Base-by-base conservation (phyloP, 495 filamentous ascomycete genomes). In the Talaromyces adpressus region DNA sequence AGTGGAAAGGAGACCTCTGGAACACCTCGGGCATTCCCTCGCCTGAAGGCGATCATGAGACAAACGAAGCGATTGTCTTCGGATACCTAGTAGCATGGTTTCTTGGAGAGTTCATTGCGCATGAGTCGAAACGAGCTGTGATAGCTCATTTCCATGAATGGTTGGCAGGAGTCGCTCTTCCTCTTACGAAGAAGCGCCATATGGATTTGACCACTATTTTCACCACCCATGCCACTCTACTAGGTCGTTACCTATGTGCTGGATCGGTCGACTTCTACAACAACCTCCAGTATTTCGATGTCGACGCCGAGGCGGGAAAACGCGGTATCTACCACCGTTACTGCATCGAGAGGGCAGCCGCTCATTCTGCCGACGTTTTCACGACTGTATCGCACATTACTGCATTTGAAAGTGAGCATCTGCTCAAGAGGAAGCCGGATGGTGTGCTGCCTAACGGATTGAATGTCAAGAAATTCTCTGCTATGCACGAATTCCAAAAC, bases 201-300 rank as follows among this genome's bases (percentile, higher is more conserved):
- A 98, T 98, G 79, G 94, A 98, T 70, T 84, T 97, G 54, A 98
- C 94, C 8, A 98, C 95, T 66, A 97, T 98, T 73, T 98, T 98
- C 77, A 98, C 94, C 36, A 98, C 94, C 4, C 94, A 98, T 71
- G 94, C 94, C 11, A 98, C 94, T 6, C 81, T 98, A 4, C 84
- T 98, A 27, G 94, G 94, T 57, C 87, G 94, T 58, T 98, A 98
- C 69, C 89, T 98, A 51, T 98, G 94, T 69, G 94, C 94, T 45
- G 94, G 94, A 34, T 96, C 91, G 2, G 94, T 98, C 29, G 94
- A 98, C 74, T 98, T 98, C 75, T 98, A 98, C 81, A 98, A 98
- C 80, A 97, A 98, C 72, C 88, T 98, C 20, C 94, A 97, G 73
- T 88, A 87, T 77, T 98, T 98, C 70, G 93, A 98, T 71, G 91